These are phyloP conservation scores for Picea glauca DNA, from an alignment of 75 land plant species.

Conservation along the genomic window DNA sequence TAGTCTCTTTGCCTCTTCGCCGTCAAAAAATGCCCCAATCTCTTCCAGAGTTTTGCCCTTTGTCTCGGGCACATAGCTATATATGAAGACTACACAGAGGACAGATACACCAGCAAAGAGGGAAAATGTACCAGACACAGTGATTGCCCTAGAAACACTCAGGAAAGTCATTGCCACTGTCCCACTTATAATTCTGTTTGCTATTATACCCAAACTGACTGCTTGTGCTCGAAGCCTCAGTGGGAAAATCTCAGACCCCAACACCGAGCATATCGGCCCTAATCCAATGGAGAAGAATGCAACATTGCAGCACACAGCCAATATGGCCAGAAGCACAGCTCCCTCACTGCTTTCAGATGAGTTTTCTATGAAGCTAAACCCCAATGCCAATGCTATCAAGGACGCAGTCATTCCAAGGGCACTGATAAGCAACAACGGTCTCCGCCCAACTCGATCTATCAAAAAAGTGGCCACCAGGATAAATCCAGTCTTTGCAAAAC, in stretches of 20 bases:
- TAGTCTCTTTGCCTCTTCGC: slow-evolving; percentile 10
- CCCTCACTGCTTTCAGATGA: slow-evolving; percentile 4
- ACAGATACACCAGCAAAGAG: slow-evolving; percentile 35
- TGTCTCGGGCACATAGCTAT: slow-evolving; percentile 58
- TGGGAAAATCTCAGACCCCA: slow-evolving; percentile 81
- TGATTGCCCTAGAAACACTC: slow-evolving; percentile 36
- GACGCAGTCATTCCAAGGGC: slow-evolving; percentile 84
- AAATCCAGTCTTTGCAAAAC: slow-evolving; percentile 72
- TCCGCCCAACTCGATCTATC: slow-evolving; percentile 73
- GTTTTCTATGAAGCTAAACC: slow-evolving; percentile 31
- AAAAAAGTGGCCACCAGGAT: slow-evolving; percentile 73
- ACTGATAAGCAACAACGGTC: slow-evolving; percentile 69
- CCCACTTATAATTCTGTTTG: slow-evolving; percentile 46
- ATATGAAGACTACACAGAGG: slow-evolving; percentile 34
- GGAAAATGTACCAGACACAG: slow-evolving; percentile 49
- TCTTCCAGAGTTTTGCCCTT: slow-evolving; percentile 62
- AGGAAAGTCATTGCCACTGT: slow-evolving; percentile 50
- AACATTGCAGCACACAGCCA: slow-evolving; percentile 66
- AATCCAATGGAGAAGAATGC: slow-evolving; percentile 86
- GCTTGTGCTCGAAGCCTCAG: slow-evolving; percentile 54
- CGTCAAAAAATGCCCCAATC: slow-evolving; percentile 33
- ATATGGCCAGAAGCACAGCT: slow-evolving; percentile 33
- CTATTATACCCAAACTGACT: slow-evolving; percentile 34
- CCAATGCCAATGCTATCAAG: slow-evolving; percentile 34
- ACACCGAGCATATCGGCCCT: slow-evolving; percentile 78